Evolutionary conservation across 768 basidiomycete genomes (phyloP), one percentile per base, ranked within the genome.

Genomic region (Gelatoporia subvermispora): DNA sequence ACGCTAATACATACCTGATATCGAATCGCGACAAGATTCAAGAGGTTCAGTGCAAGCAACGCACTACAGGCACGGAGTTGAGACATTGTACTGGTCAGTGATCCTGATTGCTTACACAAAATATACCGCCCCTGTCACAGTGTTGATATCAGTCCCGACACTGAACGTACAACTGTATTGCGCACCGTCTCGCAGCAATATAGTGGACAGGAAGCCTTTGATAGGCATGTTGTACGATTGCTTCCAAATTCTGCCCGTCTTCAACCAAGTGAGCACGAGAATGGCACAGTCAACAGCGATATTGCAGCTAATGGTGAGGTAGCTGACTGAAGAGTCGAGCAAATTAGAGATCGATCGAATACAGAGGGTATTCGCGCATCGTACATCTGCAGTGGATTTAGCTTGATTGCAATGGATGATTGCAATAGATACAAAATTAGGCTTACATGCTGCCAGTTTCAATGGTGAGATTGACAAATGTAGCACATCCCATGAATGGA

Each of bases 181-280:
- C 37, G 16, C n/a, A 38, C 37, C 37, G n/a, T 38, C 37, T 20
- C 37, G 37, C 37, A 38, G 16, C 16, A 38, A 20, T 5, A 38
- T n/a, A 16, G 20, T n/a, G n/a, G 37, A n/a, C 5, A 20, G 37
- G n/a, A 38, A 16, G 7, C 20, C 37, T 16, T n/a, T 4, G 5
- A n/a, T 8, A n/a, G 5, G 15, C 5, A 38, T n/a, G 15, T 20
- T n/a, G 7, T 16, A n/a, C 8, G 20, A 38, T 7, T 38, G 8
- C 20, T 38, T 38, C 37, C 37, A 8, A 20, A 38, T 38, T 5
- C n/a, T 39, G 3, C 16, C 9, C 2, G 48, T 49, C 41, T 49
- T 49, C 7, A 43, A 2, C 40, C 40, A 49, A 17, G 48, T 49
- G 10, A 49, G 40, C 8, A 49, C 42, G 11, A 49, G 41, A n/a